These are phyloP conservation scores for Gonapodya sp. DNA, from an alignment of 192 early-diverging fungal species.

Conservation along the genomic window DNA sequence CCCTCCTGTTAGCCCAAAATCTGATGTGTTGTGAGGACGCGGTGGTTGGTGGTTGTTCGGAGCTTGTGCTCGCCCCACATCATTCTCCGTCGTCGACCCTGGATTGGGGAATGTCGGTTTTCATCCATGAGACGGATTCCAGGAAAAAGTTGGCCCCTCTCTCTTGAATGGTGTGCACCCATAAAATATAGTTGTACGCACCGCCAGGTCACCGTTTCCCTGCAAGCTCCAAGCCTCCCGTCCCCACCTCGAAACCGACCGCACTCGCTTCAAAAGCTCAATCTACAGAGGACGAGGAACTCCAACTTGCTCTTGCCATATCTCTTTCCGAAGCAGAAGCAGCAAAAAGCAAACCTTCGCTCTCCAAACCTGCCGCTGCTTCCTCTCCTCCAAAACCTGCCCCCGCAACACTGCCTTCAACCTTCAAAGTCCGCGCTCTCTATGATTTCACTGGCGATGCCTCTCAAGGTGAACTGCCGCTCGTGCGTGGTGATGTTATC, in stretches of 20 bases:
- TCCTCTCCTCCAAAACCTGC: neutral
- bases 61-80: too few relatives aligned
- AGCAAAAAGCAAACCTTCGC: neutral
- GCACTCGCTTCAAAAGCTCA: neutral
- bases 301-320: neutral
- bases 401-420: neutral
- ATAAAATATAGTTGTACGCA: too few relatives aligned
- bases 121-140: too few relatives aligned
- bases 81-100: too few relatives aligned
- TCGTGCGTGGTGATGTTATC: slow-evolving; percentile 79
- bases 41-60: too few relatives aligned
- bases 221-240: neutral
- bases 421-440: slow-evolving; percentile 75
- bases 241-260: neutral
- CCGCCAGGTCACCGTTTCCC: slow-evolving; percentile 3
- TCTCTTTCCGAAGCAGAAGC: neutral
- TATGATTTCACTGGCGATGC: slow-evolving; percentile 83
- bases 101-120: too few relatives aligned
- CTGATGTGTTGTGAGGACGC: neutral
- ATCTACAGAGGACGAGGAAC: neutral
- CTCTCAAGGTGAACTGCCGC: slow-evolving; percentile 83
- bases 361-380: neutral
- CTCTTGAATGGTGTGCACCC: too few relatives aligned
- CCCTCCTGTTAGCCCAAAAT: too few relatives aligned
- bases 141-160: too few relatives aligned